These are phyloP conservation scores for Pyrus pyrifolia DNA, from an alignment of 306 rosid genomes.

Conservation along the genomic window DNA sequence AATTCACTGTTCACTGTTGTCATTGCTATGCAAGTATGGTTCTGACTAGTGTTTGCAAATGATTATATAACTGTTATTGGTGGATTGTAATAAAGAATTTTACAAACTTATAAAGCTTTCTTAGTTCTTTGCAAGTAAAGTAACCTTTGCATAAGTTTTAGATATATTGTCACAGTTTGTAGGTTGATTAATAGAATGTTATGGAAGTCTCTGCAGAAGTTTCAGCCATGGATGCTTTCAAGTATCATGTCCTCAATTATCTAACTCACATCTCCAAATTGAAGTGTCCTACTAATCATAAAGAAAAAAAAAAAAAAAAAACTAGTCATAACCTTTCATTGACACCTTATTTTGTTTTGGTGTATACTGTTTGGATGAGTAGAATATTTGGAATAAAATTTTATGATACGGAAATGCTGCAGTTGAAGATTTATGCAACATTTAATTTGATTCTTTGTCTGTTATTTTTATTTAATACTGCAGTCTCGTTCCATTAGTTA, in stretches of 20 bases:
- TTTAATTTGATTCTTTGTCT: background rate
- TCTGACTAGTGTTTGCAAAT: background rate
- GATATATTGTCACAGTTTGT: background rate
- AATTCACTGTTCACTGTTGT: background rate
- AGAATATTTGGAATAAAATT: background rate
- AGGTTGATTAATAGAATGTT: background rate
- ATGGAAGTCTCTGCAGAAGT: background rate
- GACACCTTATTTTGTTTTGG: background rate
- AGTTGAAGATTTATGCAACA: background rate
- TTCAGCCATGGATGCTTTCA: background rate
- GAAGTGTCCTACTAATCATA: background rate
- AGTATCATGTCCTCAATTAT: background rate
- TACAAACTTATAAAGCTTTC: background rate
- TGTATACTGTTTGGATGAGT: background rate
- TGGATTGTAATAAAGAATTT: background rate
- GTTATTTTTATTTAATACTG: slow-evolving; percentile 9
- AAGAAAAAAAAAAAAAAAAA: background rate
- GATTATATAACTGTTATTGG: background rate
- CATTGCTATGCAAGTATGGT: background rate
- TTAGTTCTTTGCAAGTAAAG: background rate
- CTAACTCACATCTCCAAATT: background rate
- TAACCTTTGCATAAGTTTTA: background rate
- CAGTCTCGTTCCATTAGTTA: slow-evolving; percentile 95
- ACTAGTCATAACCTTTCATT: background rate
- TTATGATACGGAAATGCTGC: background rate